Conservation (phyloP, 129 eudicot species). For the Centaurea solstitialis region DNA sequence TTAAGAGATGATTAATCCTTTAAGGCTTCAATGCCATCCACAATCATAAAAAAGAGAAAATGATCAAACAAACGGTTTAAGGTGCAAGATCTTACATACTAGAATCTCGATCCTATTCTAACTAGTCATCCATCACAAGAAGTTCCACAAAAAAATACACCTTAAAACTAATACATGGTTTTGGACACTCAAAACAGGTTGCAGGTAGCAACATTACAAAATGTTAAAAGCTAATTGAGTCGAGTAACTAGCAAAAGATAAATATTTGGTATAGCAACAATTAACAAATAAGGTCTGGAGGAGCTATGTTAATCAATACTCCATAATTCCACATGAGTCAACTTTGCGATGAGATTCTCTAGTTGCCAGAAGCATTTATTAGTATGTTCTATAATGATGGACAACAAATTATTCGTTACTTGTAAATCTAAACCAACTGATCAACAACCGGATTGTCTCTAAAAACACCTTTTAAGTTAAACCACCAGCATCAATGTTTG, state of each 20-base stretch:
- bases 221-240: neutral
- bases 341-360: neutral
- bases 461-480: neutral
- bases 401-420: neutral
- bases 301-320: slow-evolving; percentile 4
- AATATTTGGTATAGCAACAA: neutral
- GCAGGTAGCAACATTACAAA: neutral
- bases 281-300: neutral
- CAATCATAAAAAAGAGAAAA: neutral
- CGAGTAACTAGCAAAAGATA: neutral
- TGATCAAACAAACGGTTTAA: neutral
- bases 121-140: neutral
- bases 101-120: neutral
- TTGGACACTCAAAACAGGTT: neutral
- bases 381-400: neutral
- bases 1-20: neutral
- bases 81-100: neutral
- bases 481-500: neutral
- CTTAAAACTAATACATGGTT: neutral
- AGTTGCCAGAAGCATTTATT: neutral
- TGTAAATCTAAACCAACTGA: neutral
- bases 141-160: neutral
- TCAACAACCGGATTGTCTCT: neutral
- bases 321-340: neutral
- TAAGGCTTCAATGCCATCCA: neutral